A percentile compares a stretch with the other conserved stretches of the same genome.
phyloP scores from a whole-genome alignment of 2,329 filamentous ascomycete genomes.

The Colletotrichum salicis region DNA sequence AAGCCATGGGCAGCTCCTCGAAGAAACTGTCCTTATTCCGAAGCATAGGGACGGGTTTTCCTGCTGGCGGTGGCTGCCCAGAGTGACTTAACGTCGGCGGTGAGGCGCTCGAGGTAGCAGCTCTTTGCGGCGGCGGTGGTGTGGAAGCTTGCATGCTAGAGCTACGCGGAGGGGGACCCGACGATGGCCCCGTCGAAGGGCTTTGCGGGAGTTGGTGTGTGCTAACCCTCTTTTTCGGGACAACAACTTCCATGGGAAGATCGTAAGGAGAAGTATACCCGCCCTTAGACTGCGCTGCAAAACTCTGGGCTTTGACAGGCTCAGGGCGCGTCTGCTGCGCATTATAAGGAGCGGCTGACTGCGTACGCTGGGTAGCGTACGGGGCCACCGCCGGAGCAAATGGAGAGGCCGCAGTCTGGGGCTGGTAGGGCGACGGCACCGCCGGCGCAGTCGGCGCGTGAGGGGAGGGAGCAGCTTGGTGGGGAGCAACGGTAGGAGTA shows the following conservation, averaged over 20 bases:
- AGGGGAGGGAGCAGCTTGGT: constrained; percentile 24
- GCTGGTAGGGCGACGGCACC: constrained; percentile 39
- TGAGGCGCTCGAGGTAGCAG: constrained; percentile 30
- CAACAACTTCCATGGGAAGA: constrained; percentile 87
- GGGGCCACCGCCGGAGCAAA: constrained; percentile 34
- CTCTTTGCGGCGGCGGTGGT: constrained; percentile 33
- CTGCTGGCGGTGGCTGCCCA: constrained; percentile 44
- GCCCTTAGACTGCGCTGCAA: constrained; percentile 88
- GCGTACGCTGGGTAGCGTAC: constrained; percentile 40
- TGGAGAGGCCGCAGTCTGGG: constrained; percentile 32
- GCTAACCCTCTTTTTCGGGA: constrained; percentile 73
- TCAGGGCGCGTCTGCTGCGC: constrained; percentile 54
- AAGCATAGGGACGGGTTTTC: constrained; percentile 47
- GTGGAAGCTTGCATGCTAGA: constrained; percentile 64
- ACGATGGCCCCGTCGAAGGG: constrained; percentile 46
- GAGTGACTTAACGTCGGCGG: constrained; percentile 52
- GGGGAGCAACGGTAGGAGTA: constrained; percentile 12
- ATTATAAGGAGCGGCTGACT: constrained; percentile 48
- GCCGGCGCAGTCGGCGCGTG: constrained; percentile 42
- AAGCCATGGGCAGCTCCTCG: constrained; percentile 76
- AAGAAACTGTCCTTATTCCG: constrained; percentile 72
- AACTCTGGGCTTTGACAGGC: constrained; percentile 77
- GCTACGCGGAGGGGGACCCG: constrained; percentile 66
- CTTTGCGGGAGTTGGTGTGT: constrained; percentile 64
- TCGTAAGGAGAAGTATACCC: constrained; percentile 97